These are phyloP conservation scores for Solanum hybrid DNA, from an alignment of 305 asterid genomes.

Conservation along the genomic window DNA sequence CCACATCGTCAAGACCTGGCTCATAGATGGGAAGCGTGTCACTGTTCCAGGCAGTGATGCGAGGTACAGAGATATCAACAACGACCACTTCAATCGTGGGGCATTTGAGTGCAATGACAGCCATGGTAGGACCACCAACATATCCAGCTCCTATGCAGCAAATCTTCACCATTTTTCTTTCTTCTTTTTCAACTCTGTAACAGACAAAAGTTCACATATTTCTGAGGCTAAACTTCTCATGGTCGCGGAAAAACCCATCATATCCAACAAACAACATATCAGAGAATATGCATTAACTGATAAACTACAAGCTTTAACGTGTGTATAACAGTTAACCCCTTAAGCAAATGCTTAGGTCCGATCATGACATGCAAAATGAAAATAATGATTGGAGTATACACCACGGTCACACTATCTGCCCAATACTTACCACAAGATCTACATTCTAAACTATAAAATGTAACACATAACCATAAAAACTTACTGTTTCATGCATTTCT, in stretches of 20 bases:
- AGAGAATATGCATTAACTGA: not conserved
- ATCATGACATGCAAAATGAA: not conserved
- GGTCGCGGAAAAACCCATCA: not conserved
- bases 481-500: not conserved
- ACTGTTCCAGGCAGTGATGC: conserved; percentile 80
- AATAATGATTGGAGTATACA: not conserved
- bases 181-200: not conserved
- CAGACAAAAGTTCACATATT: not conserved
- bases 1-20: conserved; percentile 92
- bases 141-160: conserved; percentile 92
- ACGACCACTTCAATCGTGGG: conserved; percentile 67
- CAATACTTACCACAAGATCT: not conserved
- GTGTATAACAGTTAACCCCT: not conserved
- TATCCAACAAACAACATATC: not conserved
- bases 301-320: not conserved
- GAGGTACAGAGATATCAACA: conserved; percentile 75
- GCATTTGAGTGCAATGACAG: conserved; percentile 87
- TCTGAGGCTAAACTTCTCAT: not conserved
- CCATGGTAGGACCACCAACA: conserved; percentile 94
- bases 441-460: not conserved
- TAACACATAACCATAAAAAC: not conserved
- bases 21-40: conserved; percentile 78
- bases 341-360: not conserved
- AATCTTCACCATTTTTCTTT: conserved; percentile 61
- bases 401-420: not conserved